Base-by-base conservation (phyloP, 2,329 filamentous ascomycete genomes). In the Colletotrichum tanaceti region DNA sequence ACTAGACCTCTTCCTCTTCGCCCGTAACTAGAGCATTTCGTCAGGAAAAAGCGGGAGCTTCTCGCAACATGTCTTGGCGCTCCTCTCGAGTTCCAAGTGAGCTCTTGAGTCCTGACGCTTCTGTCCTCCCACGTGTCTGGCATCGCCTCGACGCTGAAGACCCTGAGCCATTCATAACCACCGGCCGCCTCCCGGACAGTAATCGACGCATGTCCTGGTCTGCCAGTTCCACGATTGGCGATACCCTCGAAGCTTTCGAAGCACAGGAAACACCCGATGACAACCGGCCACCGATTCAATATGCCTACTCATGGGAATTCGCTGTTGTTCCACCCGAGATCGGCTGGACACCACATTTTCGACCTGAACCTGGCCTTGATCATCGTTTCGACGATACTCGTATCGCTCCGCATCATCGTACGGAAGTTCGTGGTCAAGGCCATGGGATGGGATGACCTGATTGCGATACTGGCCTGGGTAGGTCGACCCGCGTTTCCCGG, bases 291-390 rank as follows among this genome's bases (percentile, higher is more conserved):
- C 6, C 43, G 32, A 35, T 32, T 55, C 57, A 14, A 69, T 22
- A 53, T 66, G 50, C 38, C 22, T 5, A n/a, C 28, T 3, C 18
- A 20, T 6, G 39, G 22, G 4, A 18, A 44, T 14, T 69, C 66
- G 7, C 18, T 66, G 38, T 14, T 50, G 28, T 58, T 50, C 54
- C 62, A 69, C 11, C 66, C 62, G 11, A 32, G 46, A 20, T 69
- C 66, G 16, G 43, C 20, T 22, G 66, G 66, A 11, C 62, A 66
- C 50, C 63, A 69, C 50, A 52, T 66, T n/a, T 69, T 55, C 62
- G 28, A 69, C 10, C 50, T 69, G 18, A 67, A 68, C 39, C 50
- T 70, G 18, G 63, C 64, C 14, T 38, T 68, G 57, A 68, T 70
- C 43, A 50, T 68, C 35, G 52, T 68, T 6, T 70, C 67, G 16